Conservation (phyloP, 176 grass and related monocot genomes). For the Musa troglodytarum region DNA sequence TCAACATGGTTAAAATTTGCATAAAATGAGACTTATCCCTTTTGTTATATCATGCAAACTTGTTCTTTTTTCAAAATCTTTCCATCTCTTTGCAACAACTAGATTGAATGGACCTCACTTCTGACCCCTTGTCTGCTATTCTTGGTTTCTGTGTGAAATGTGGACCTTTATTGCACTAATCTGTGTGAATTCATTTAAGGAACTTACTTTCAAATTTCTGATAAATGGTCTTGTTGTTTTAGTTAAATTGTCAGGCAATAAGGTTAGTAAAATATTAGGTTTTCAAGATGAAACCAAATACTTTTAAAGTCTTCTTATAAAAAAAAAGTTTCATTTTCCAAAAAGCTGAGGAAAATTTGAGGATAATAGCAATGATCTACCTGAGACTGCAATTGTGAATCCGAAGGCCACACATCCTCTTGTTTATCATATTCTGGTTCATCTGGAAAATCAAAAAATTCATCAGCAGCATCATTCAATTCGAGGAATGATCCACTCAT, state of each 20-base stretch:
- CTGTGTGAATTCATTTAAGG: neutral
- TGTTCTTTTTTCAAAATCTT: too few species aligned
- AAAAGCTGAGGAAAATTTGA: neutral
- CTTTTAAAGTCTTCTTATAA: neutral
- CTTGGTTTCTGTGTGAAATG: neutral
- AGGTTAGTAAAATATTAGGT: too few species aligned
- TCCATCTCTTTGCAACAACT: neutral
- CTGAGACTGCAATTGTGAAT: conserved; percentile 5
- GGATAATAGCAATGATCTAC: conserved; percentile 10
- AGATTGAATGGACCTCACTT: neutral
- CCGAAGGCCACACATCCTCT: conserved; percentile 10
- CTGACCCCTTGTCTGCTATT: neutral
- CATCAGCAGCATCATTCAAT: conserved; percentile 19
- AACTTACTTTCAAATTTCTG: neutral
- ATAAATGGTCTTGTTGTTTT: neutral
- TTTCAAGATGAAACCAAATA: too few species aligned
- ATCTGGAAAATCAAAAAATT: conserved; percentile 25
- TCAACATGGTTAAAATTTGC: neutral
- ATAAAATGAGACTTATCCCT: neutral
- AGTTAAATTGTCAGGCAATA: neutral
- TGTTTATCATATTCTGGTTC: conserved; percentile 16
- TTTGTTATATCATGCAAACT: neutral
- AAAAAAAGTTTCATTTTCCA: neutral
- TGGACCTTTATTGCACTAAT: neutral
- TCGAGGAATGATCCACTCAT: conserved; percentile 2